A percentile compares a stretch with the other conserved stretches of the same genome.
Evolutionary conservation across 2,329 filamentous ascomycete species (phyloP).

Genomic region (Phyllosticta capitalensis): DNA sequence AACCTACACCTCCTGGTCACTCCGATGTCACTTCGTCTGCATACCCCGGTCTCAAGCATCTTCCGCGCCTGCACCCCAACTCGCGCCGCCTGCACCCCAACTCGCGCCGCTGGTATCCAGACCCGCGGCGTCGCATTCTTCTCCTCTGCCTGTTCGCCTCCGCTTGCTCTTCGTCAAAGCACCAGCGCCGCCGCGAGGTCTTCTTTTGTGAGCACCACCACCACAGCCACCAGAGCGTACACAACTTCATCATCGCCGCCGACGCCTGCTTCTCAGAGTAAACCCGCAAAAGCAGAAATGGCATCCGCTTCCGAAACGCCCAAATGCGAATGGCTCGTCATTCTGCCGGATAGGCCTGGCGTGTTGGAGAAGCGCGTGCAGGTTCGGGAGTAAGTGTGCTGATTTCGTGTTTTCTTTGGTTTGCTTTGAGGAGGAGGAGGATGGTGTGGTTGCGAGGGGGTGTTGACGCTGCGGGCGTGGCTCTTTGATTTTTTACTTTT

Average conservation of each 20-base stretch:
- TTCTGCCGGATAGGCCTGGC: constrained; percentile 35
- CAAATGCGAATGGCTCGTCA: constrained; percentile 43
- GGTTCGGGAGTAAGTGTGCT: constrained; percentile 22
- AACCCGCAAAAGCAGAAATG: not conserved
- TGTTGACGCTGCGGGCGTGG: no score
- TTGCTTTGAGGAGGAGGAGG: no score
- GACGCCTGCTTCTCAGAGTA: not conserved
- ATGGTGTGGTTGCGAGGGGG: no score
- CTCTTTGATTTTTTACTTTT: no score
- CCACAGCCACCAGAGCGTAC: not conserved
- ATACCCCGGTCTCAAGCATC: not conserved
- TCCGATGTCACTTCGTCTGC: not conserved
- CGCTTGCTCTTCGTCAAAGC: no score
- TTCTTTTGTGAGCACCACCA: not conserved
- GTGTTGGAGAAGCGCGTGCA: constrained; percentile 34
- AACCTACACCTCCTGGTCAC: no score
- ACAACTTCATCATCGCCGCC: not conserved
- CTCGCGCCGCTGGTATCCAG: no score
- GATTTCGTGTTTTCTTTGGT: not conserved
- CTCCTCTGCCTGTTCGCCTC: no score
- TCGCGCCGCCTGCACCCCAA: no score
- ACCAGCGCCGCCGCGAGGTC: no score
- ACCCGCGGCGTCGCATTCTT: no score
- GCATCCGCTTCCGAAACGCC: constrained; percentile 13
- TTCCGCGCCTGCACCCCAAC: not conserved